Conservation (phyloP, 257 asterid genomes). For the Ballota nigra region DNA sequence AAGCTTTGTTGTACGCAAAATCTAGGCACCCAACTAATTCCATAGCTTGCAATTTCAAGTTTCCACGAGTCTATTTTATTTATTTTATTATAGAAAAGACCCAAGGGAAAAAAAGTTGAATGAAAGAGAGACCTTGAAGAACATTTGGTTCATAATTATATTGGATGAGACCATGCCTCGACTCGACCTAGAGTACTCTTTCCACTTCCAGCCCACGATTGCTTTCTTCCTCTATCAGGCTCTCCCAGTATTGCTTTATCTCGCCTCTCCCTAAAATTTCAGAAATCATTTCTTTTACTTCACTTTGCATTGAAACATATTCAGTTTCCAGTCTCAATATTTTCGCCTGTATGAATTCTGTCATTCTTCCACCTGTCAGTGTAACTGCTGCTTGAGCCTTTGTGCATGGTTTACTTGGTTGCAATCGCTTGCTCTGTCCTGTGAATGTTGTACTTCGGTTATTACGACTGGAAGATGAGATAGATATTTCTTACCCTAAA, state of each 20-base stretch:
- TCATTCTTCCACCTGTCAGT: slow-evolving; percentile 68
- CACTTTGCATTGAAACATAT: slow-evolving; percentile 38
- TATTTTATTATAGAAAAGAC: too few relatives aligned
- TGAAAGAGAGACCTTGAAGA: too few relatives aligned
- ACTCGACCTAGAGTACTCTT: too few relatives aligned
- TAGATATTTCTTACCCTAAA: neutral
- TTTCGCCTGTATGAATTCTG: slow-evolving; percentile 48
- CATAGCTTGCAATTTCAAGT: too few relatives aligned
- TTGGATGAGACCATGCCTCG: too few relatives aligned
- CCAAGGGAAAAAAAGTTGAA: too few relatives aligned
- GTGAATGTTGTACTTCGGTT: slow-evolving; percentile 27
- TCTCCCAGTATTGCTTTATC: slow-evolving; percentile 62
- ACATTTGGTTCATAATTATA: too few relatives aligned
- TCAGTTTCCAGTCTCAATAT: slow-evolving; percentile 62
- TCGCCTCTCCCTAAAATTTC: slow-evolving; percentile 79
- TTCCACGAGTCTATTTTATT: too few relatives aligned
- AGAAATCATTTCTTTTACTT: slow-evolving; percentile 51
- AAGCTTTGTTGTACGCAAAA: too few relatives aligned
- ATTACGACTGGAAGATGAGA: neutral
- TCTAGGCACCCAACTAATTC: too few relatives aligned
- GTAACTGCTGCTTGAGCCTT: slow-evolving; percentile 89
- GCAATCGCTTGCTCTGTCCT: slow-evolving; percentile 86
- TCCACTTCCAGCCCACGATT: slow-evolving; percentile 50
- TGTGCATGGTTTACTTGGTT: slow-evolving; percentile 88
- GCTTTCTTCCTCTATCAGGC: slow-evolving; percentile 62